These are phyloP conservation scores for Lenwebbia sp. DNA, from an alignment of 345 rosid species.

Conservation along the genomic window DNA sequence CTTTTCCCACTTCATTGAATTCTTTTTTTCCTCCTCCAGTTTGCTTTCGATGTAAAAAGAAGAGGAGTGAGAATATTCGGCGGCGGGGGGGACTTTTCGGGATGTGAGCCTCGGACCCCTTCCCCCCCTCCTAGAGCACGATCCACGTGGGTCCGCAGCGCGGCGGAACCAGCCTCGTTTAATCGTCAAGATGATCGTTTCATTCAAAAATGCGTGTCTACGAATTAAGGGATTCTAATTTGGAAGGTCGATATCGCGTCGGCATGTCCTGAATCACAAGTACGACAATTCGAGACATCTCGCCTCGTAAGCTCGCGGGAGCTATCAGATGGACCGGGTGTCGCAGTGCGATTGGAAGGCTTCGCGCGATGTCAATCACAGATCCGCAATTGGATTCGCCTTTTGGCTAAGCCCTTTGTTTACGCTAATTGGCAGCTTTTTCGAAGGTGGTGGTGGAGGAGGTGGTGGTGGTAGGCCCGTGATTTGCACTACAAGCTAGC, in stretches of 20 bases:
- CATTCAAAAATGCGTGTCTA: not conserved
- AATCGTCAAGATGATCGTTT: not conserved
- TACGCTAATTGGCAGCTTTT: not conserved
- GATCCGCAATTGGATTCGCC: not conserved
- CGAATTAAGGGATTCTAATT: too few species aligned
- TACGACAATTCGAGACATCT: accelerated
- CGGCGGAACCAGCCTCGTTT: not conserved
- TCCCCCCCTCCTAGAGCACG: not conserved
- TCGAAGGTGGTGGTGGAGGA: not conserved
- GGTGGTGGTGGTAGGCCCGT: not conserved
- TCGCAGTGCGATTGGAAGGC: not conserved
- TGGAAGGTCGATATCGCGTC: not conserved
- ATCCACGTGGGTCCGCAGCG: not conserved
- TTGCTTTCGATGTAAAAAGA: not conserved
- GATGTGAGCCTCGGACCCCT: not conserved
- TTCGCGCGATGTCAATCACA: not conserved
- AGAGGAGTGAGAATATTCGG: slow-evolving; percentile 24
- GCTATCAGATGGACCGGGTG: not conserved
- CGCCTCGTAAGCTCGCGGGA: not conserved
- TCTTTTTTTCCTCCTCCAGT: not conserved
- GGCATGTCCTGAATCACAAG: accelerated
- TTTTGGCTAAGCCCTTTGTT: not conserved
- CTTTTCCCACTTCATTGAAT: not conserved
- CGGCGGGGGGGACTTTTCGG: slow-evolving; percentile 8
- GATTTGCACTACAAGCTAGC: not conserved